Conservation (phyloP, 2,329 filamentous ascomycete species). For the Zymoseptoria brevis region DNA sequence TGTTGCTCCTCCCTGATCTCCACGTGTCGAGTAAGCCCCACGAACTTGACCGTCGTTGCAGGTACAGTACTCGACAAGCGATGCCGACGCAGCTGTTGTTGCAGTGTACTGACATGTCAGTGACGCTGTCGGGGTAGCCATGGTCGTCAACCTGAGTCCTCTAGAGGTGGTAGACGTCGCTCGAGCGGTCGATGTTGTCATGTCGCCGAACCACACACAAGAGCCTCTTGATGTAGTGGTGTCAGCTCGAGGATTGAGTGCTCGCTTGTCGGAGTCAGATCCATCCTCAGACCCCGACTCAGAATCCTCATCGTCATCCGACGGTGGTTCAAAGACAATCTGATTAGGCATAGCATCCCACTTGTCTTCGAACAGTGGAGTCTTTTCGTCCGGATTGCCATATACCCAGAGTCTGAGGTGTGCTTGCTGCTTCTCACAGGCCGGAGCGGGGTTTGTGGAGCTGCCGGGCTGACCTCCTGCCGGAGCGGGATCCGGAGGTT, state of each 20-base stretch:
- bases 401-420: constrained; percentile 3
- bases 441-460: not conserved
- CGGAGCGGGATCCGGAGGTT: not conserved
- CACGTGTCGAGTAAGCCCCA: too few species aligned
- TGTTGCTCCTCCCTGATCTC: too few species aligned
- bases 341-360: constrained; percentile 6
- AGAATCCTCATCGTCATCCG: not conserved
- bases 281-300: not conserved
- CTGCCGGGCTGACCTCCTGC: not conserved
- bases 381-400: not conserved
- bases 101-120: not conserved
- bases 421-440: constrained; percentile 4
- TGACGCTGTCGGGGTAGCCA: not conserved
- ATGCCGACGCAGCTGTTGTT: not conserved
- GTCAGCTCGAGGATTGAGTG: not conserved
- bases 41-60: too few species aligned
- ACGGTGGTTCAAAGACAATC: not conserved
- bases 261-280: not conserved
- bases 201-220: not conserved
- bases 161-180: not conserved
- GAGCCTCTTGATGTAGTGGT: not conserved
- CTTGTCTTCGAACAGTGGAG: constrained; percentile 3
- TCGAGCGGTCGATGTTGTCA: not conserved
- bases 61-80: not conserved
- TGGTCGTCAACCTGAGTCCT: not conserved